Conservation (phyloP, 331 rosid genomes). For the Pyrus hybrid region DNA sequence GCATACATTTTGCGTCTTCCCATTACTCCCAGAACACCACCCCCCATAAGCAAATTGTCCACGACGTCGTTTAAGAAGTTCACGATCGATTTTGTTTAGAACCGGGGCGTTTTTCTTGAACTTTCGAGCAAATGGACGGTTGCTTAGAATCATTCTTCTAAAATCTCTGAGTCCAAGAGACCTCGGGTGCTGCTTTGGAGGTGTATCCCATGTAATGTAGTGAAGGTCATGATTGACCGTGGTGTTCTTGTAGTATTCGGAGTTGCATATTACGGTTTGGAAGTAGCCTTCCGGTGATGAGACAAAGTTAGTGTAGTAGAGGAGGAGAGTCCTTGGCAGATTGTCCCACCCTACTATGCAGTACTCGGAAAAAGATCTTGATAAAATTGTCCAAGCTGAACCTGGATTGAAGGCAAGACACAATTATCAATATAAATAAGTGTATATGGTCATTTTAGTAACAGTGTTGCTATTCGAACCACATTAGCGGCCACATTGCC, state of each 20-base stretch:
- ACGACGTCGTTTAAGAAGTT: slow-evolving; percentile 44
- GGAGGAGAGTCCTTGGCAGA: slow-evolving; percentile 85
- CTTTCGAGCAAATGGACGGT: slow-evolving; percentile 83
- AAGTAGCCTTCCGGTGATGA: slow-evolving; percentile 92
- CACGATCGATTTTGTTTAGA: slow-evolving; percentile 64
- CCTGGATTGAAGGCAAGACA: slow-evolving; percentile 32
- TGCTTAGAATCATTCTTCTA: slow-evolving; percentile 43
- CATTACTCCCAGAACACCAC: slow-evolving; percentile 54
- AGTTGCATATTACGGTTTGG: slow-evolving; percentile 83
- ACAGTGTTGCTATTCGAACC: background rate
- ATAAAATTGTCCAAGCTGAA: slow-evolving; percentile 88
- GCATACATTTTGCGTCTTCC: slow-evolving; percentile 24
- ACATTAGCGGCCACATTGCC: too few species aligned
- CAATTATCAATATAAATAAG: background rate
- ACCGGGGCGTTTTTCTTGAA: slow-evolving; percentile 58
- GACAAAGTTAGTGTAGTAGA: slow-evolving; percentile 83
- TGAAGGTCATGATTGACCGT: slow-evolving; percentile 80
- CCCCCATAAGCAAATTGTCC: slow-evolving; percentile 56
- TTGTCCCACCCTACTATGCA: slow-evolving; percentile 91
- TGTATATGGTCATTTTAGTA: background rate
- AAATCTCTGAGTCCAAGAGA: slow-evolving; percentile 57
- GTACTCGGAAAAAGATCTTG: slow-evolving; percentile 82
- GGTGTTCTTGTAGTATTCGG: slow-evolving; percentile 56
- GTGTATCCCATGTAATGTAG: slow-evolving; percentile 83
- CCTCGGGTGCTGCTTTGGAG: slow-evolving; percentile 90